These are phyloP conservation scores for Pichia terricola DNA, from an alignment of 1,139 yeast species.

Conservation along the genomic window DNA sequence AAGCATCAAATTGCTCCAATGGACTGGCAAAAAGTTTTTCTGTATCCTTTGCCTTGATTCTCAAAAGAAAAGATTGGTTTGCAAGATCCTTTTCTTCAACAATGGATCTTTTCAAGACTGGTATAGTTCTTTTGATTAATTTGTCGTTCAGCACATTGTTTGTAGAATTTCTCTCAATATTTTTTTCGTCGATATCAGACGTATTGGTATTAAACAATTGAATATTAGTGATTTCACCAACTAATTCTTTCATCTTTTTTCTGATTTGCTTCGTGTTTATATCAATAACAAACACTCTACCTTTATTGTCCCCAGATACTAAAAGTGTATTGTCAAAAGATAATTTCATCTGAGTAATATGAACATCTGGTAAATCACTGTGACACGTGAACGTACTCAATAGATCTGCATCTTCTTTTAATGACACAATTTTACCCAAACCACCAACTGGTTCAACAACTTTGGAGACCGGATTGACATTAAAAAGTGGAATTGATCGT, in stretches of 20 bases:
- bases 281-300: constrained; percentile 63
- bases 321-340: constrained; percentile 71
- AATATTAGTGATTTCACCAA: constrained; percentile 19
- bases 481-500: constrained; percentile 47
- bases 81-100: constrained; percentile 32
- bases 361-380: constrained; percentile 14
- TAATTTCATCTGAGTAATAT: constrained; percentile 44
- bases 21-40: background rate
- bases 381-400: constrained; percentile 52
- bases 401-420: constrained; percentile 42
- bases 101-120: constrained; percentile 52
- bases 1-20: constrained; percentile 26
- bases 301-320: constrained; percentile 65
- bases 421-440: constrained; percentile 41
- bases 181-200: constrained; percentile 14
- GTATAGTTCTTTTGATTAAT: constrained; percentile 31
- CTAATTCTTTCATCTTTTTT: constrained; percentile 50
- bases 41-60: constrained; percentile 6
- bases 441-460: constrained; percentile 52
- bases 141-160: constrained; percentile 29
- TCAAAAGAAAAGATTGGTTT: constrained; percentile 37
- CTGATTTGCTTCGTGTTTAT: constrained; percentile 68
- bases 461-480: constrained; percentile 17
- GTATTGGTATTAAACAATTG: constrained; percentile 15
- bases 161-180: background rate